A percentile compares a stretch with the other conserved stretches of the same genome.
These are phyloP conservation scores for Megacollybia marginata DNA, from an alignment of 768 basidiomycete genomes.

Conservation along the genomic window DNA sequence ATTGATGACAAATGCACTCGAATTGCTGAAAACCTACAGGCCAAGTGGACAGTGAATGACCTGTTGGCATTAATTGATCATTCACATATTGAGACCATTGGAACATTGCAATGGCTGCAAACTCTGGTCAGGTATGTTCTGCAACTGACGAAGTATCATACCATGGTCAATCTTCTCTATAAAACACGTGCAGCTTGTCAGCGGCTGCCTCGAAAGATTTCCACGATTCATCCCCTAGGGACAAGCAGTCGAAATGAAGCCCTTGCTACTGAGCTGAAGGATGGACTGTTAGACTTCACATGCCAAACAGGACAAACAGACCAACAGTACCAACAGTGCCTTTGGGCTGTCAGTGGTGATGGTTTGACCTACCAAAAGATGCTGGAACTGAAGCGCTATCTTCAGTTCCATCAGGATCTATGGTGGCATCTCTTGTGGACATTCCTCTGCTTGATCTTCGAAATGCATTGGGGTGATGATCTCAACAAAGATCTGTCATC, in stretches of 20 bases:
- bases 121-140: constrained; percentile 18
- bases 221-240: constrained; percentile 20
- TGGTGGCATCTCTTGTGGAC: constrained; percentile 24
- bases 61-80: constrained; percentile 18
- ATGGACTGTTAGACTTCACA: constrained; percentile 16
- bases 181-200: constrained; percentile 13
- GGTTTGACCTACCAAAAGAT: constrained; percentile 28
- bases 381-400: constrained; percentile 14
- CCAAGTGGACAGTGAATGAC: constrained; percentile 11
- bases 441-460: constrained; percentile 18
- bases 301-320: constrained; percentile 21
- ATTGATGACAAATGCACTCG: constrained; percentile 9
- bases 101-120: constrained; percentile 20
- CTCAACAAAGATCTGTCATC: constrained; percentile 18
- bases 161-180: constrained; percentile 13
- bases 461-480: constrained; percentile 21
- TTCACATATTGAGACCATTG: constrained; percentile 16
- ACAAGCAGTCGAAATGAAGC: constrained; percentile 22
- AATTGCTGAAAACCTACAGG: constrained; percentile 3
- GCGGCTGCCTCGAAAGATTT: constrained; percentile 1
- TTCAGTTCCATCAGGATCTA: constrained; percentile 17
- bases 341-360: constrained; percentile 25
- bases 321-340: constrained; percentile 10
- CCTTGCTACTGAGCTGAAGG: constrained; percentile 20
- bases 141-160: constrained; percentile 10